phyloP scores from a whole-genome alignment of 495 filamentous ascomycete genomes.

The Annulohypoxylon nitens region DNA sequence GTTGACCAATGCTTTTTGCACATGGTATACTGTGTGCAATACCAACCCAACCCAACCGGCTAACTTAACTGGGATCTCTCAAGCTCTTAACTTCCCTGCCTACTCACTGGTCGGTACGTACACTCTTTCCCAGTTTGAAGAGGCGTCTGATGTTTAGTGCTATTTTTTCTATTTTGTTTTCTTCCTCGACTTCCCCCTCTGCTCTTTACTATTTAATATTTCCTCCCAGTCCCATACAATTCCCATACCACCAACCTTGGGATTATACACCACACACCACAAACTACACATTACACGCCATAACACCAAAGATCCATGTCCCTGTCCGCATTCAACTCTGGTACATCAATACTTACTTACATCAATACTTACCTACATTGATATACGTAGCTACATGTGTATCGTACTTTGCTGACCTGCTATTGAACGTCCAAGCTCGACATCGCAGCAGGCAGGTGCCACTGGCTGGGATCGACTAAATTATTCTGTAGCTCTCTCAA shows the following conservation, averaged over 20 bases:
- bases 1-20: background rate
- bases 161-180: background rate
- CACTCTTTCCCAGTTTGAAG: constrained; percentile 16
- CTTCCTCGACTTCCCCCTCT: background rate
- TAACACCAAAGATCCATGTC: background rate
- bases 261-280: background rate
- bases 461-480: constrained; percentile 29
- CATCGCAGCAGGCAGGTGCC: constrained; percentile 22
- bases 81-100: constrained; percentile 33
- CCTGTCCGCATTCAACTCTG: background rate
- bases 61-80: constrained; percentile 11
- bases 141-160: constrained; percentile 6
- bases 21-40: constrained; percentile 4
- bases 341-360: background rate
- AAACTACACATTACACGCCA: no score
- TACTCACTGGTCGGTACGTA: constrained; percentile 14
- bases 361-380: constrained; percentile 4
- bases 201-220: background rate
- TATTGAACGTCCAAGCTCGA: constrained; percentile 7
- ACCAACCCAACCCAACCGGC: background rate
- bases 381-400: constrained; percentile 16
- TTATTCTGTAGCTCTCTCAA: constrained; percentile 27
- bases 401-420: background rate
- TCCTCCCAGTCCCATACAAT: background rate
- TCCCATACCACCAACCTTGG: background rate